Evolutionary conservation across 352 stramenopile species (phyloP).

Genomic region (Globisporangium barbulae): DNA sequence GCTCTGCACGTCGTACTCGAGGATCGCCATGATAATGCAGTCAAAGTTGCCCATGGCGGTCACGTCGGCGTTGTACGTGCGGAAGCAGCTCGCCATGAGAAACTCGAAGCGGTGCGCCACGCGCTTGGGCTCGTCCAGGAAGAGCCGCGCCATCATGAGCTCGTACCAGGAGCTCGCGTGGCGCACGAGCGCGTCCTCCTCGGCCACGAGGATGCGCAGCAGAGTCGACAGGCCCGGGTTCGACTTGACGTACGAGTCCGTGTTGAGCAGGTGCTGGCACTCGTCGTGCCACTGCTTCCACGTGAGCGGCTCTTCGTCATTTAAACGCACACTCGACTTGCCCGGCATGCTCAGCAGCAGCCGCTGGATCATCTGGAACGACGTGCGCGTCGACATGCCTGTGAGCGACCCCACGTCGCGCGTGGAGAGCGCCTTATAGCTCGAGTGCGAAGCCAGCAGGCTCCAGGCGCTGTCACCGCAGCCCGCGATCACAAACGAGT

Average conservation of each 20-base stretch:
- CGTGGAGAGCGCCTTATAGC: conserved; percentile 46
- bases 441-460: conserved; percentile 55
- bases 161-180: conserved; percentile 66
- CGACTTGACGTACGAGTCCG: conserved; percentile 47
- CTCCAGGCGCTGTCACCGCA: conserved; percentile 51
- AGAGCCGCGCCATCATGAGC: conserved; percentile 75
- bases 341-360: conserved; percentile 71
- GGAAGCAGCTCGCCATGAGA: conserved; percentile 74
- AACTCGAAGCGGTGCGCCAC: conserved; percentile 76
- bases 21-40: conserved; percentile 73
- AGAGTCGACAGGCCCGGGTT: conserved; percentile 46
- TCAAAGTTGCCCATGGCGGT: conserved; percentile 75
- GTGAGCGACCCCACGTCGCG: conserved; percentile 39
- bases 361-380: conserved; percentile 58
- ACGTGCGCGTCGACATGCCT: conserved; percentile 35
- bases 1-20: conserved; percentile 72
- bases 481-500: conserved; percentile 50
- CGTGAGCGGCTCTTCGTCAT: conserved; percentile 16
- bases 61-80: conserved; percentile 33
- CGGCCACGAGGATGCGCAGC: conserved; percentile 51
- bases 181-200: conserved; percentile 38
- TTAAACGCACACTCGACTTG: conserved; percentile 12
- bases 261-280: conserved; percentile 53
- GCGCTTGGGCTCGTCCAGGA: conserved; percentile 72
- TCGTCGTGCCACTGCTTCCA: conserved; percentile 72